phyloP scores from a whole-genome alignment of 768 basidiomycete species.

The Pulveroboletus ravenelii region DNA sequence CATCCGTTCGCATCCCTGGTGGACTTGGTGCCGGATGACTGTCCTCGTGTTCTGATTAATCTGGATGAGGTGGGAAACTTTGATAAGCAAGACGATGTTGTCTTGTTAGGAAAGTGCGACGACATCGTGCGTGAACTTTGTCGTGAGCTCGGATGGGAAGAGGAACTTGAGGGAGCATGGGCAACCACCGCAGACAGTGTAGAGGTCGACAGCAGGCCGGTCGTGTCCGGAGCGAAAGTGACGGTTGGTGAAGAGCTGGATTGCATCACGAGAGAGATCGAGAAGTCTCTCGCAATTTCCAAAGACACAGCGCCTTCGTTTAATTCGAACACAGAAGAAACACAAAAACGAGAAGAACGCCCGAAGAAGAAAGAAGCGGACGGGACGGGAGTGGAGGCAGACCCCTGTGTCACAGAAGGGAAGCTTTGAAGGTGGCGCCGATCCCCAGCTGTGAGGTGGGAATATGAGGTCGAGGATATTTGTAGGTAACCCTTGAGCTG shows the following conservation, averaged over 20 bases:
- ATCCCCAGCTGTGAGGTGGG: not conserved
- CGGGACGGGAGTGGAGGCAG: not conserved
- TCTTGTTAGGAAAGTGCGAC: constrained; percentile 70
- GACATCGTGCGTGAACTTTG: constrained; percentile 58
- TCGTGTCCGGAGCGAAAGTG: constrained; percentile 3
- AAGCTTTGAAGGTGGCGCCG: constrained; percentile 1
- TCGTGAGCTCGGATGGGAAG: constrained; percentile 68
- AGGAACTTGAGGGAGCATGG: constrained; percentile 56
- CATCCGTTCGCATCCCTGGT: constrained; percentile 84
- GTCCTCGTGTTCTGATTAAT: constrained; percentile 87
- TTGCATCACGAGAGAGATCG: constrained; percentile 21
- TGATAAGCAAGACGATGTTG: constrained; percentile 52
- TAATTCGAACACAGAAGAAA: not conserved
- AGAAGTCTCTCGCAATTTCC: constrained; percentile 18
- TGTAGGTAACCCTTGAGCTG: too few relatives aligned
- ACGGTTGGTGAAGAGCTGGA: constrained; percentile 24
- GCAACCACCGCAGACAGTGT: constrained; percentile 39
- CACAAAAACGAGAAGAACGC: not conserved
- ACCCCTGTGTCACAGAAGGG: constrained; percentile 2
- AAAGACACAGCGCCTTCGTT: not conserved
- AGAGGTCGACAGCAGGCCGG: constrained; percentile 11
- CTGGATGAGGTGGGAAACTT: constrained; percentile 75
- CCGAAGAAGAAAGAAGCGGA: not conserved
- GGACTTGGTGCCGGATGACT: constrained; percentile 44
- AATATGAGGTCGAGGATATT: not conserved